Conservation (phyloP, 2,329 filamentous ascomycete genomes). For the Ambrosiella beaveri region DNA sequence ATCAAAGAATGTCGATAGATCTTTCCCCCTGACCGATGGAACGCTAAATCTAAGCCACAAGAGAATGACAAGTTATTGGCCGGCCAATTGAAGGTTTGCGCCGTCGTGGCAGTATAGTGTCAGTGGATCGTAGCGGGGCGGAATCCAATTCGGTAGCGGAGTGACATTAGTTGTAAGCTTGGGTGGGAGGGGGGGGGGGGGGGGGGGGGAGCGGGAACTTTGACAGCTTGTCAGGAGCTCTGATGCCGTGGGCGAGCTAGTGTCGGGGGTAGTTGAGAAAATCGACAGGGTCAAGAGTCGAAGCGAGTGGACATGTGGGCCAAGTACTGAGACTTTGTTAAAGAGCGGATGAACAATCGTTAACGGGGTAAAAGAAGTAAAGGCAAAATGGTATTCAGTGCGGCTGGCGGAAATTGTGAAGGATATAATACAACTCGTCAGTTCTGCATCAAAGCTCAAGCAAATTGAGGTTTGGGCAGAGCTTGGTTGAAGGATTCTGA, state of each 20-base stretch:
- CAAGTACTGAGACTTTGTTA: too few relatives aligned
- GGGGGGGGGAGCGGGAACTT: neutral
- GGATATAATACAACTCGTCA: neutral
- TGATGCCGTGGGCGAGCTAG: neutral
- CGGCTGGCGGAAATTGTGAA: neutral
- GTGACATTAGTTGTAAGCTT: neutral
- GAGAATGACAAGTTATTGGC: too few relatives aligned
- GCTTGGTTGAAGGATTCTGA: neutral
- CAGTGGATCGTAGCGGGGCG: neutral
- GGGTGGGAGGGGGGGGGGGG: neutral
- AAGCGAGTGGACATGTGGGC: too few relatives aligned
- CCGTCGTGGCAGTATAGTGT: neutral
- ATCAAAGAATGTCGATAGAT: too few relatives aligned
- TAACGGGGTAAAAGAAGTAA: neutral
- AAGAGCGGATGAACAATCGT: too few relatives aligned
- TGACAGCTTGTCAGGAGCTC: slow-evolving; percentile 6
- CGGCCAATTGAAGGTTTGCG: too few relatives aligned
- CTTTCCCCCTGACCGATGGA: too few relatives aligned
- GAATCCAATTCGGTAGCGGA: neutral
- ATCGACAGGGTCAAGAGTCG: neutral
- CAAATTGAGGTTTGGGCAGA: neutral
- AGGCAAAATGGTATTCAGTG: neutral
- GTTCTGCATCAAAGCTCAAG: neutral
- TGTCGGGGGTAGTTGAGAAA: neutral
- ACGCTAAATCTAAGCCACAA: too few relatives aligned